These are phyloP conservation scores for Vairimorpha apis DNA, from an alignment of 371 early-diverging fungal species.

Conservation along the genomic window DNA sequence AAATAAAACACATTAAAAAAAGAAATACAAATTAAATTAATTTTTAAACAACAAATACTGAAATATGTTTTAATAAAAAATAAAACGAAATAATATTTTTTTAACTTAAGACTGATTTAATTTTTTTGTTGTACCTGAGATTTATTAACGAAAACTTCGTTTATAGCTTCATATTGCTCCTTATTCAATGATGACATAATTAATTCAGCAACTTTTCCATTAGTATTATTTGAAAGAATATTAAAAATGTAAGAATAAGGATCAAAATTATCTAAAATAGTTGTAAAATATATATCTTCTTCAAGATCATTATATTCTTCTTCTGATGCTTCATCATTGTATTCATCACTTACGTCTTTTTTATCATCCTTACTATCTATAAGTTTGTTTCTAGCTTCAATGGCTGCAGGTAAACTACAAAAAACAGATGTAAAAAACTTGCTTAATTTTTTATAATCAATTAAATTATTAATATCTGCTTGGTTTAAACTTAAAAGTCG, in stretches of 20 bases:
- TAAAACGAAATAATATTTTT: no score
- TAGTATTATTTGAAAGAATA: slow-evolving; percentile 28
- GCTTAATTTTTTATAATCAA: slow-evolving; percentile 27
- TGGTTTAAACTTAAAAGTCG: slow-evolving; percentile 26
- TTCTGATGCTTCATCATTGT: slow-evolving; percentile 25
- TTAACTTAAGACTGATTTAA: not conserved
- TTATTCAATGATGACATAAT: slow-evolving; percentile 16
- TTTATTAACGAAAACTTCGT: slow-evolving; percentile 21
- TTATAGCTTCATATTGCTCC: slow-evolving; percentile 12
- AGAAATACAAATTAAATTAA: no score
- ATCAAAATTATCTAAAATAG: slow-evolving; percentile 60
- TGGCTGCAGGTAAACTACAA: slow-evolving; percentile 56
- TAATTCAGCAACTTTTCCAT: slow-evolving; percentile 8
- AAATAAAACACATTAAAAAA: no score
- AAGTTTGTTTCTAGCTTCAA: slow-evolving; percentile 56
- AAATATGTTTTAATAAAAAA: no score
- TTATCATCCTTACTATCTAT: slow-evolving; percentile 49
- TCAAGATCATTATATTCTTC: slow-evolving; percentile 49
- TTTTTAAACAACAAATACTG: no score
- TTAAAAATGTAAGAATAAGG: slow-evolving; percentile 48
- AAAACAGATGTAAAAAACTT: slow-evolving; percentile 45
- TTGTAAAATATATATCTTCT: slow-evolving; percentile 62
- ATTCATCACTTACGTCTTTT: slow-evolving; percentile 36
- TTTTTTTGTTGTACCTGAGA: not conserved
- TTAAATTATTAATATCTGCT: not conserved